Percentiles rank a stretch among this genome's conserved stretches.
phyloP scores from a whole-genome alignment of 73 alveolate genomes.

The Stentor roeselii region DNA sequence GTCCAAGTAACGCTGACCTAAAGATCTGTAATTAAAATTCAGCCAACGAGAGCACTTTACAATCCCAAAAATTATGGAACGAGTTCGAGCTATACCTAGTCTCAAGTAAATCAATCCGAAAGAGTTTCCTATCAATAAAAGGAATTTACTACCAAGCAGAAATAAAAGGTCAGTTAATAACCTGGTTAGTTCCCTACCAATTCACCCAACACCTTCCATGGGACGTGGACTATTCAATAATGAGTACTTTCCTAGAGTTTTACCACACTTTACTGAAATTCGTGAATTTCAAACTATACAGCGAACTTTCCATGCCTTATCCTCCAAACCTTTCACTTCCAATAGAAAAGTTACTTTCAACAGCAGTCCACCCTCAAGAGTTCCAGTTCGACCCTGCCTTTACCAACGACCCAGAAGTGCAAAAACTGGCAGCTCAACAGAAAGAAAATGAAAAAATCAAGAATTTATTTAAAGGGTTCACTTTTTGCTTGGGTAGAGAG shows the following conservation, averaged over 20 bases:
- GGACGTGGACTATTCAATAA: slow-evolving; percentile 93
- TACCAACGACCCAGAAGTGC: slow-evolving; percentile 69
- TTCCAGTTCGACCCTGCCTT: slow-evolving; percentile 49
- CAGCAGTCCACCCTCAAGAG: background rate
- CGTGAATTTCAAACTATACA: slow-evolving; percentile 80
- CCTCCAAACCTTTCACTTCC: slow-evolving; percentile 60
- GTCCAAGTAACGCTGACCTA: slow-evolving; percentile 69
- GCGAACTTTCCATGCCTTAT: slow-evolving; percentile 82
- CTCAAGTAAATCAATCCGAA: slow-evolving; percentile 67
- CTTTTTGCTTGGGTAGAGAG: slow-evolving; percentile 78
- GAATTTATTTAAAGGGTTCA: slow-evolving; percentile 56
- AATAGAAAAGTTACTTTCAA: background rate
- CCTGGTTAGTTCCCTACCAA: slow-evolving; percentile 95
- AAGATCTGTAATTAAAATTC: slow-evolving; percentile 37
- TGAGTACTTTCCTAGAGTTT: slow-evolving; percentile 92
- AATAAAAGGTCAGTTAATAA: slow-evolving; percentile 83
- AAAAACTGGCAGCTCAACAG: slow-evolving; percentile 58
- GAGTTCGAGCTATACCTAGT: slow-evolving; percentile 77
- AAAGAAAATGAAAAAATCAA: slow-evolving; percentile 58
- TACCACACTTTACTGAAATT: slow-evolving; percentile 81
- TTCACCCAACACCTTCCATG: slow-evolving; percentile 82
- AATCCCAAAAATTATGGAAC: slow-evolving; percentile 57
- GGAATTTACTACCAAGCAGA: slow-evolving; percentile 95
- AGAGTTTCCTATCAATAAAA: slow-evolving; percentile 87
- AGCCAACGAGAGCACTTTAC: slow-evolving; percentile 60